Evolutionary conservation across 768 basidiomycete genomes (phyloP).

Genomic region (Suillus tomentosus): DNA sequence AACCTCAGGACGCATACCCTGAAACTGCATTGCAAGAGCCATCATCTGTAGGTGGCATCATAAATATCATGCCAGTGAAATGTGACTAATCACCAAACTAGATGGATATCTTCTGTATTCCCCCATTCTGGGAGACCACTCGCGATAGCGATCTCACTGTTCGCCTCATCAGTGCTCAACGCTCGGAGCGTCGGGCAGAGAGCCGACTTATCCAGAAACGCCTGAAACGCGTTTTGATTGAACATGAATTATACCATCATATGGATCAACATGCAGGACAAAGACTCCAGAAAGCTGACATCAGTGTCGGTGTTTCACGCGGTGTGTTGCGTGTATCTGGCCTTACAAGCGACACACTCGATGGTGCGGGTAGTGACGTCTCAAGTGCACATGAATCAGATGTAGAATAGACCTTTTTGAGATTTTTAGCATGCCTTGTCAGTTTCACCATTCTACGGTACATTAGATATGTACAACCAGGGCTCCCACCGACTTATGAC

Average conservation of each 20-base stretch:
- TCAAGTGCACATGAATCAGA: not conserved
- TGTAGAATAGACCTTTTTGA: not conserved
- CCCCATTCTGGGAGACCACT: conserved; percentile 5
- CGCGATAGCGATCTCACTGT: not conserved
- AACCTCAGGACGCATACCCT: not conserved
- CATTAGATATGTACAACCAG: not conserved
- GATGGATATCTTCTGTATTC: not conserved
- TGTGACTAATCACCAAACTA: not conserved
- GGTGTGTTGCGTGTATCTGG: not conserved
- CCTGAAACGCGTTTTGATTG: conserved; percentile 5
- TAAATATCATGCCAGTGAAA: not conserved
- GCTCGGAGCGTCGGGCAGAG: not conserved
- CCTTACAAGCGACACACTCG: not conserved
- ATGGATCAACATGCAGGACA: not conserved
- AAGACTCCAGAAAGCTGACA: conserved; percentile 12
- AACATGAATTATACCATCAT: conserved; percentile 5
- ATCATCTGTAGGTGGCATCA: not conserved
- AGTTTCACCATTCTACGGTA: not conserved
- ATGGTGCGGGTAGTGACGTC: not conserved
- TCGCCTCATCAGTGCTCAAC: not conserved
- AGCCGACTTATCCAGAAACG: not conserved
- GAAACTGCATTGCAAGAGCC: not conserved
- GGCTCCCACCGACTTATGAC: not conserved
- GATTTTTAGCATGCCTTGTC: not conserved
- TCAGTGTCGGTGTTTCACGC: not conserved